Evolutionary conservation across 371 early-diverging fungal genomes (phyloP).

Genomic region (Mucor mucedo): DNA sequence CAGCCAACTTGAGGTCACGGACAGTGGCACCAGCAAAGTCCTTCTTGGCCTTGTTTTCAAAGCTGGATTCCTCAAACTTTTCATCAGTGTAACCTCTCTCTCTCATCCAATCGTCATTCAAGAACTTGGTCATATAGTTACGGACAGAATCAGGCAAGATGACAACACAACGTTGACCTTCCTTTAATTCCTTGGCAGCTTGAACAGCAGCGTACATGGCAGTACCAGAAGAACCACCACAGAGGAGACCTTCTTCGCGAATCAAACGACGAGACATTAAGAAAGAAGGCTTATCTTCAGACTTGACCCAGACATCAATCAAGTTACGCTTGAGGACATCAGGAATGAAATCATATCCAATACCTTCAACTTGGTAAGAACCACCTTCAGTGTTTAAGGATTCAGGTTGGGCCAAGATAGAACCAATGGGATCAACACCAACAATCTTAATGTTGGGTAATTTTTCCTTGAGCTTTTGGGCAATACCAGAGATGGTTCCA

Average conservation of each 20-base stretch:
- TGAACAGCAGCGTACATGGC: constrained; percentile 80
- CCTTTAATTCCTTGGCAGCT: constrained; percentile 82
- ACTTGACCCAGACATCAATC: constrained; percentile 95
- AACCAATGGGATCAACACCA: constrained; percentile 94
- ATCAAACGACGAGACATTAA: constrained; percentile 93
- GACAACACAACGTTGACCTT: constrained; percentile 84
- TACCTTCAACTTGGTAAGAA: constrained; percentile 92
- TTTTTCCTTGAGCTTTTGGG: constrained; percentile 91
- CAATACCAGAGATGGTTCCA: constrained; percentile 96
- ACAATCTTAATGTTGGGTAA: constrained; percentile 87
- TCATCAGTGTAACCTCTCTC: constrained; percentile 74
- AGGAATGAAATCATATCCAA: constrained; percentile 98
- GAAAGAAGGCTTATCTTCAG: constrained; percentile 92
- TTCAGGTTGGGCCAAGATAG: constrained; percentile 91
- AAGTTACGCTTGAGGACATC: constrained; percentile 81
- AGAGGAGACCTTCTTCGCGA: constrained; percentile 94
- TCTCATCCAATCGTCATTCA: constrained; percentile 96
- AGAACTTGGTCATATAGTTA: constrained; percentile 98
- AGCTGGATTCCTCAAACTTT: constrained; percentile 40
- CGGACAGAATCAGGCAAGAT: constrained; percentile 95
- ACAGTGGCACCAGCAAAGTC: constrained; percentile 86
- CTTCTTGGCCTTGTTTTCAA: constrained; percentile 73
- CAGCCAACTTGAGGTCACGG: constrained; percentile 75
- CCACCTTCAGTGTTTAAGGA: constrained; percentile 68
- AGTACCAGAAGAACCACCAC: constrained; percentile 94